phyloP scores from a whole-genome alignment of 176 grass and related monocot genomes.

The Thalia dealbata region DNA sequence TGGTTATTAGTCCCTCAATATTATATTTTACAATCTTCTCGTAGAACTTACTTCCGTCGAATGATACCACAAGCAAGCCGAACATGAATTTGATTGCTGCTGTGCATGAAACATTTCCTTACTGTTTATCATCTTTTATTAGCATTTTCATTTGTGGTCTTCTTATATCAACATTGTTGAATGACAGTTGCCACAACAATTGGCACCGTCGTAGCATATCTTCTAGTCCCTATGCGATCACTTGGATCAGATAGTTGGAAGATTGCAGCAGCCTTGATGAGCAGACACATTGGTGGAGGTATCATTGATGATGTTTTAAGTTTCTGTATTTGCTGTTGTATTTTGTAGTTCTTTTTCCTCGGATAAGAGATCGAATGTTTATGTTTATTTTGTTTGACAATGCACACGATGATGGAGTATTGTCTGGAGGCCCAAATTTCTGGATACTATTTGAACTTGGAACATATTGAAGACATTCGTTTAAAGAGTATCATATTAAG shows the following conservation, averaged over 20 bases:
- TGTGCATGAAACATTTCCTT: neutral
- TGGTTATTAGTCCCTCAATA: neutral
- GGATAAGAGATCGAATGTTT: neutral
- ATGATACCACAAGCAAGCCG: neutral
- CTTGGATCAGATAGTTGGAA: conserved; percentile 70
- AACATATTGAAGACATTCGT: neutral
- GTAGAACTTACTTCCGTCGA: neutral
- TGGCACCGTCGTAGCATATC: conserved; percentile 56
- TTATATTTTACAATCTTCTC: neutral
- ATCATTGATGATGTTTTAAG: neutral
- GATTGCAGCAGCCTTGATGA: conserved; percentile 71
- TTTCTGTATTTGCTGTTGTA: neutral
- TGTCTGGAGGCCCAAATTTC: neutral
- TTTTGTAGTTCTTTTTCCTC: neutral
- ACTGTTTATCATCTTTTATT: neutral
- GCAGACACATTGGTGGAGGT: conserved; percentile 73
- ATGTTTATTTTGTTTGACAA: neutral
- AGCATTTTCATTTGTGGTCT: neutral
- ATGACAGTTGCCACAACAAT: conserved; percentile 51
- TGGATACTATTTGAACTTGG: neutral
- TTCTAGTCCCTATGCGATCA: conserved; percentile 61
- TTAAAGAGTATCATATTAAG: neutral
- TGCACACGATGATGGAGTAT: neutral
- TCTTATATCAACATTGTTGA: neutral
- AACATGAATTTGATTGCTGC: neutral